Evolutionary conservation across 176 grass and related monocot species (phyloP).

Genomic region (Aegilops tauschii): DNA sequence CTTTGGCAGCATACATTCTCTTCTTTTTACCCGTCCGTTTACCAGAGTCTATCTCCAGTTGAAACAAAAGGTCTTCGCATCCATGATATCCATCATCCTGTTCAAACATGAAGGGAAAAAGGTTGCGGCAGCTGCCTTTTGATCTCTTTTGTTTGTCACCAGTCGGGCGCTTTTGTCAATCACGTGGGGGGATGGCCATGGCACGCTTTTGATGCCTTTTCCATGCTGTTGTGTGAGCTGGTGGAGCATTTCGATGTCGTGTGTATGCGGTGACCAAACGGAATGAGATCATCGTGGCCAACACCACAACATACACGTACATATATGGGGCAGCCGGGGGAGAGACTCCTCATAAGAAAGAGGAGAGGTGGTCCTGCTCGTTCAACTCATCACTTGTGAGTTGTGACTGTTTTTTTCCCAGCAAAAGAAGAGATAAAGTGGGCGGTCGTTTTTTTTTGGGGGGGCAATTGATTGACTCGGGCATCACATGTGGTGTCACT

Average conservation of each 20-base stretch:
- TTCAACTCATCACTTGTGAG: background rate
- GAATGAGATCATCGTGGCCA: background rate
- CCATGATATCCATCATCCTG: slow-evolving; percentile 3
- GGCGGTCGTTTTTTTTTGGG: too few relatives aligned
- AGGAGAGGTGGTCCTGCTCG: background rate
- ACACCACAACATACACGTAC: background rate
- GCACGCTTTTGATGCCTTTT: background rate
- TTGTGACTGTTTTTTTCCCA: background rate
- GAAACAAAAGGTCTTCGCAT: slow-evolving; percentile 5
- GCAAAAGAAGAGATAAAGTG: background rate
- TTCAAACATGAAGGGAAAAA: slow-evolving; percentile 16
- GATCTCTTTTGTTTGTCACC: slow-evolving; percentile 11
- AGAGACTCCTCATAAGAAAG: background rate
- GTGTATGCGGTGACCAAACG: background rate
- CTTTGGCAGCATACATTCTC: background rate
- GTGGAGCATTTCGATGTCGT: slow-evolving; percentile 34
- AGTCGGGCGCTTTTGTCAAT: slow-evolving; percentile 31
- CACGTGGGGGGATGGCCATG: slow-evolving; percentile 18
- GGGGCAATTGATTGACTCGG: too few relatives aligned
- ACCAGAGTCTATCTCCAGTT: background rate
- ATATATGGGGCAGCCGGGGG: background rate
- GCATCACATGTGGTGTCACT: too few relatives aligned
- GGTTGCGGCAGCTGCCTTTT: background rate
- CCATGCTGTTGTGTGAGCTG: slow-evolving; percentile 19
- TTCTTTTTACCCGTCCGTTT: background rate